Evolutionary conservation across 345 rosid genomes (phyloP).

Genomic region (Citrus unshiu): DNA sequence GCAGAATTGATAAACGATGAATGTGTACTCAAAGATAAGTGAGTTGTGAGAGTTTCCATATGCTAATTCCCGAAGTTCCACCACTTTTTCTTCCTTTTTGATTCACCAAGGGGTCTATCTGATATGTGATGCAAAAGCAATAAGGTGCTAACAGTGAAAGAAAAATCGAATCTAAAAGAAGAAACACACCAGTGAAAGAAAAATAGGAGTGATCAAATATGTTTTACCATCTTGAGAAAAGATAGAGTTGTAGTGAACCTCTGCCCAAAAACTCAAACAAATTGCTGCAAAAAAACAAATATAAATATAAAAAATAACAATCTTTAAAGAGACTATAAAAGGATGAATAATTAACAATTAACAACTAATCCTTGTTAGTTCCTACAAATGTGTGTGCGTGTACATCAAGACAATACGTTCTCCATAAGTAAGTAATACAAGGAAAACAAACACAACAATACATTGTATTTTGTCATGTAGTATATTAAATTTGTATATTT

Average conservation of each 20-base stretch:
- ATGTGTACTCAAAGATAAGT: not conserved
- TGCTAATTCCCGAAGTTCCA: slow-evolving; percentile 66
- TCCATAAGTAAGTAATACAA: not conserved
- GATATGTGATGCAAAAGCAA: slow-evolving; percentile 12
- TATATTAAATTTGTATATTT: too few species aligned
- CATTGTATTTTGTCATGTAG: not conserved
- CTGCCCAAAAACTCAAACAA: slow-evolving; percentile 94
- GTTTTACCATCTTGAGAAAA: slow-evolving; percentile 56
- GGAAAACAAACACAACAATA: not conserved
- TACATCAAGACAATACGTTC: not conserved
- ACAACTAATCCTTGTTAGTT: too few species aligned
- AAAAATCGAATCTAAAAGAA: too few species aligned
- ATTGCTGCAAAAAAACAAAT: slow-evolving; percentile 48
- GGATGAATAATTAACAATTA: not conserved
- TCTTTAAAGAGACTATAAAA: not conserved
- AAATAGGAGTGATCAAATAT: not conserved
- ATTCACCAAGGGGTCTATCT: slow-evolving; percentile 43
- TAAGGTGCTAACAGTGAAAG: not conserved
- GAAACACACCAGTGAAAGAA: not conserved
- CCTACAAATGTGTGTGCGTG: not conserved
- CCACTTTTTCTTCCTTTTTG: slow-evolving; percentile 67
- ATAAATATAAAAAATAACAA: not conserved
- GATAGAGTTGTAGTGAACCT: slow-evolving; percentile 97
- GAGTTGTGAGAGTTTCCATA: not conserved
- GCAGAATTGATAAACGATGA: not conserved